Evolutionary conservation across 306 rosid genomes (phyloP), one percentile per base, ranked within the genome.

Genomic region (Psophocarpus tetragonolobus): DNA sequence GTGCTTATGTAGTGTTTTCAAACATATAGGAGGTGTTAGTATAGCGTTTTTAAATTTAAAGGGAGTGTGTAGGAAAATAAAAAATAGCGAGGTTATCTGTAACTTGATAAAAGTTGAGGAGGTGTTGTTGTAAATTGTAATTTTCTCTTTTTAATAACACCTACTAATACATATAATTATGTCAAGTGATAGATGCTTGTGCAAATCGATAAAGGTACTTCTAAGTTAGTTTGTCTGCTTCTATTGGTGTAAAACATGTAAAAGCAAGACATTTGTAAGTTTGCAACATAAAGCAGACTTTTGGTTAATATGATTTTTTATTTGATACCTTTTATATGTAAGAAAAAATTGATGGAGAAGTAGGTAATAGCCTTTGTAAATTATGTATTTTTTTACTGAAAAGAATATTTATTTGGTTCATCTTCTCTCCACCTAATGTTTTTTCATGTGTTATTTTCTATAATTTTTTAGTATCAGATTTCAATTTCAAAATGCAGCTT

Each of bases 261-360:
- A 42, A 54, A 54, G 69, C 17, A 27, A 13, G 27, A 12, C 42
- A 20, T 75, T 44, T 42, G 18, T 12, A 60, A 13, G 14, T 75
- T 44, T 42, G 18, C 6, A 60, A 13, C 8, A 57, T 23, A 42
- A 32, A 30, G 71, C 44, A 13, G 44, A 62, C 11, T 18, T 45
- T 26, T 26, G 41, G 81, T 33, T 76, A n/a, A n/a, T 66, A 29
- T 32, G 5, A 38, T 77, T 77, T 53, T 8, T 65, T 50, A 50
- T 36, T 36, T 66, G 53, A 66, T 24, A 54, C 38, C n/a, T 36
- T 42, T 76, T 48, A 23, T 44, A 71, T 27, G 21, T 8, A 3
- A 47, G 12, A 18, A 26, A 41, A 9, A n/a, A 41, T 35, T 24
- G 1, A 27, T 68, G 23, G 23, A 24, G 23, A 44, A 68, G 56